Conservation (phyloP, 441 rosid genomes). For the Pelargonium myrrhifolium region DNA sequence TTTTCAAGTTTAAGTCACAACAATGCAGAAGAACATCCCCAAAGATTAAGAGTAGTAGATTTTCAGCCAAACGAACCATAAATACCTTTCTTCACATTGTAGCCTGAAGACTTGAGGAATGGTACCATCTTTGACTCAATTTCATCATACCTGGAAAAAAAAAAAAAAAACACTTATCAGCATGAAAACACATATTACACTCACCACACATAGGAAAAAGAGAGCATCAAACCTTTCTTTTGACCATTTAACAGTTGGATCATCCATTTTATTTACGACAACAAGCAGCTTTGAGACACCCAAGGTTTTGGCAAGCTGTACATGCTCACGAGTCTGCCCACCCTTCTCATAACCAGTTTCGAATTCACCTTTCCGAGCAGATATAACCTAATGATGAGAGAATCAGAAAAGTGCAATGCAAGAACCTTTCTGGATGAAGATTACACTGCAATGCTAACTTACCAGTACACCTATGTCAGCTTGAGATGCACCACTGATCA, state of each 20-base stretch:
- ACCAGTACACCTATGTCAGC: slow-evolving; percentile 94
- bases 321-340: slow-evolving; percentile 98
- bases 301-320: slow-evolving; percentile 90
- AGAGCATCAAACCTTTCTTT: slow-evolving; percentile 49
- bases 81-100: slow-evolving; percentile 87
- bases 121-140: slow-evolving; percentile 78
- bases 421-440: slow-evolving; percentile 1
- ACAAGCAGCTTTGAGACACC: slow-evolving; percentile 86
- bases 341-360: slow-evolving; percentile 98
- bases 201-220: background rate
- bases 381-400: slow-evolving; percentile 51
- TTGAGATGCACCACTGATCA: slow-evolving; percentile 98
- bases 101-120: slow-evolving; percentile 72
- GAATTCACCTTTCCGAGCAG: slow-evolving; percentile 93
- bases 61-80: background rate
- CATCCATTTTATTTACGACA: slow-evolving; percentile 96
- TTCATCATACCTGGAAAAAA: slow-evolving; percentile 53
- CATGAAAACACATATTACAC: too few relatives aligned
- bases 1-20: background rate
- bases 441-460: slow-evolving; percentile 20
- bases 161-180: background rate
- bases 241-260: slow-evolving; percentile 84
- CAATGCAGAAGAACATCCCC: background rate
- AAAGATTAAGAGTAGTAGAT: background rate
- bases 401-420: background rate